These are phyloP conservation scores for Solanum raphanifolium DNA, from an alignment of 257 asterid species.

Conservation along the genomic window DNA sequence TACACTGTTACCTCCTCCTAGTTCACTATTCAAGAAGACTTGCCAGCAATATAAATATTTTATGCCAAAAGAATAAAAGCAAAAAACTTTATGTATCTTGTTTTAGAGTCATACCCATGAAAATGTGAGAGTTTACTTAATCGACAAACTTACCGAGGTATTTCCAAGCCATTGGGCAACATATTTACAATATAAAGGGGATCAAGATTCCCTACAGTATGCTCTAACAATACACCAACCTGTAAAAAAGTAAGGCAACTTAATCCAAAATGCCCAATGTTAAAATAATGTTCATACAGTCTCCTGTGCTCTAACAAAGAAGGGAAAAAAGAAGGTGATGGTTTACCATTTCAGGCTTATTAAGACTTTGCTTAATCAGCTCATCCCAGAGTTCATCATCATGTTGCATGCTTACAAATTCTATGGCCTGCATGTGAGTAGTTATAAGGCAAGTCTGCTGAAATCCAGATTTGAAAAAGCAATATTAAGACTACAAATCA, in stretches of 20 bases:
- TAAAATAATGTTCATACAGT: neutral
- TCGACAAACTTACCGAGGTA: constrained; percentile 66
- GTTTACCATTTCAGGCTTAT: constrained; percentile 96
- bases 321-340: neutral
- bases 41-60: neutral
- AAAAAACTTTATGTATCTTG: neutral
- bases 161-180: constrained; percentile 96
- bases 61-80: neutral
- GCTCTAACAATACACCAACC: constrained; percentile 93
- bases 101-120: neutral
- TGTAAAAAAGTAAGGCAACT: constrained; percentile 17
- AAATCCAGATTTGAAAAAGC: constrained; percentile 6
- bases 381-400: constrained; percentile 99
- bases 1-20: neutral
- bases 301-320: neutral
- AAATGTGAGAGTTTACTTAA: neutral
- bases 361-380: constrained; percentile 73
- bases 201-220: constrained; percentile 98
- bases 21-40: neutral
- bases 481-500: constrained; percentile 1
- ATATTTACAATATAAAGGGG: constrained; percentile 79
- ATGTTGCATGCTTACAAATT: constrained; percentile 87
- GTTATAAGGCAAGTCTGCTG: constrained; percentile 12
- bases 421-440: constrained; percentile 64
- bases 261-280: neutral